These are phyloP conservation scores for Nitzschia sp. DNA, from an alignment of 108 stramenopile species.

Conservation along the genomic window DNA sequence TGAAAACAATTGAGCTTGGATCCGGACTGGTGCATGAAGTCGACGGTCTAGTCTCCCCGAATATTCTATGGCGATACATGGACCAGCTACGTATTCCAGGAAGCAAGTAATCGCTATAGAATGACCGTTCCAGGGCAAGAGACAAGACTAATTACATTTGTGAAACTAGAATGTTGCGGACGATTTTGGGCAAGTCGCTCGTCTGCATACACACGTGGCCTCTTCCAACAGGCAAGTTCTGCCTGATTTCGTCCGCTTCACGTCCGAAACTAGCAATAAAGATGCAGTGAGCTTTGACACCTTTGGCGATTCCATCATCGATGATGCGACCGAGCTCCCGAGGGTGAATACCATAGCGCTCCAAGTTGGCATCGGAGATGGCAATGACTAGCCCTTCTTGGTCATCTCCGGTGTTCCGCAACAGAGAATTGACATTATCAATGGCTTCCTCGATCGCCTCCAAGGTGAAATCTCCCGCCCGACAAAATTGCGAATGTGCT, in stretches of 20 bases:
- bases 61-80: slow-evolving; percentile 66
- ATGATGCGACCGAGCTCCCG: slow-evolving; percentile 47
- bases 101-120: no score
- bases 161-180: slow-evolving; percentile 60
- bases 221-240: slow-evolving; percentile 53
- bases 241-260: slow-evolving; percentile 54
- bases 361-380: slow-evolving; percentile 86
- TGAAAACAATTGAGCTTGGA: slow-evolving; percentile 43
- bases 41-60: slow-evolving; percentile 63
- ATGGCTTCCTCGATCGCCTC: slow-evolving; percentile 79
- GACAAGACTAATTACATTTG: no score
- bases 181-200: slow-evolving; percentile 57
- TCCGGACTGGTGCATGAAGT: slow-evolving; percentile 67
- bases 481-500: slow-evolving; percentile 90
- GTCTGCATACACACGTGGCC: slow-evolving; percentile 67
- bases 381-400: slow-evolving; percentile 64
- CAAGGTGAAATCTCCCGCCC: slow-evolving; percentile 82
- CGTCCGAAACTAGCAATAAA: slow-evolving; percentile 75
- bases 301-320: slow-evolving; percentile 30
- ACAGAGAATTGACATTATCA: slow-evolving; percentile 36
- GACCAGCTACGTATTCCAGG: slow-evolving; percentile 78
- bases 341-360: slow-evolving; percentile 79
- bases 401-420: slow-evolving; percentile 30
- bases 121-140: no score
- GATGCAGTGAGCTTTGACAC: slow-evolving; percentile 60